Evolutionary conservation across 768 basidiomycete genomes (phyloP).

Genomic region (Mycena leptocephala): DNA sequence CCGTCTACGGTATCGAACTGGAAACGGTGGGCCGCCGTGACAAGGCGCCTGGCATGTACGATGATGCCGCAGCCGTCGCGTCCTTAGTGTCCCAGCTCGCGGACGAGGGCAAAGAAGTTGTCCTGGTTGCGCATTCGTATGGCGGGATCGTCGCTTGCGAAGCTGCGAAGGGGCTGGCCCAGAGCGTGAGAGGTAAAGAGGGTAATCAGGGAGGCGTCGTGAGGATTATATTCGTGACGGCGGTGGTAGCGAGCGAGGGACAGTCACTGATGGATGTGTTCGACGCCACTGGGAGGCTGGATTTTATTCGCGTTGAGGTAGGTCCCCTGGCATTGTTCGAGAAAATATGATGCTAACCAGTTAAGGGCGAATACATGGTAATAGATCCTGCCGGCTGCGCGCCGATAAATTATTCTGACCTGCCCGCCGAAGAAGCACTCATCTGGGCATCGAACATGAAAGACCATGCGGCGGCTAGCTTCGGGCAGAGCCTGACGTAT

Average conservation of each 20-base stretch:
- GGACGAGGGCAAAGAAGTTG: background rate
- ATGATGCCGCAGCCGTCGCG: background rate
- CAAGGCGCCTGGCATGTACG: background rate
- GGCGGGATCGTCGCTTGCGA: constrained; percentile 1
- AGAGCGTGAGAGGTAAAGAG: background rate
- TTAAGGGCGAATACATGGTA: background rate
- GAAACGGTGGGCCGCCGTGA: background rate
- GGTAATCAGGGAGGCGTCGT: background rate
- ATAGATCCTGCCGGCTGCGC: background rate
- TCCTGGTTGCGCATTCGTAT: background rate
- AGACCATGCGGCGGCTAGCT: background rate
- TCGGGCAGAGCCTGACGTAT: background rate
- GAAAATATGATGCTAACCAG: background rate
- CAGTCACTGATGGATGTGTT: background rate
- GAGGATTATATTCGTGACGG: background rate
- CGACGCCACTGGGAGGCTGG: background rate
- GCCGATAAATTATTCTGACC: background rate
- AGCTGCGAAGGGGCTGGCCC: background rate
- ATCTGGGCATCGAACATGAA: background rate
- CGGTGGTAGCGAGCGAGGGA: background rate
- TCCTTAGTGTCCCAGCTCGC: background rate
- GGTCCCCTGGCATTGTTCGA: background rate
- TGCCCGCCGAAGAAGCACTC: background rate
- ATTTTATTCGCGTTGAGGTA: background rate
- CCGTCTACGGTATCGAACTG: background rate